Percentiles rank a stretch among this genome's conserved stretches.
Evolutionary conservation across 2,329 filamentous ascomycete species (phyloP).

Genomic region (Acephala macrosclerotiorum): DNA sequence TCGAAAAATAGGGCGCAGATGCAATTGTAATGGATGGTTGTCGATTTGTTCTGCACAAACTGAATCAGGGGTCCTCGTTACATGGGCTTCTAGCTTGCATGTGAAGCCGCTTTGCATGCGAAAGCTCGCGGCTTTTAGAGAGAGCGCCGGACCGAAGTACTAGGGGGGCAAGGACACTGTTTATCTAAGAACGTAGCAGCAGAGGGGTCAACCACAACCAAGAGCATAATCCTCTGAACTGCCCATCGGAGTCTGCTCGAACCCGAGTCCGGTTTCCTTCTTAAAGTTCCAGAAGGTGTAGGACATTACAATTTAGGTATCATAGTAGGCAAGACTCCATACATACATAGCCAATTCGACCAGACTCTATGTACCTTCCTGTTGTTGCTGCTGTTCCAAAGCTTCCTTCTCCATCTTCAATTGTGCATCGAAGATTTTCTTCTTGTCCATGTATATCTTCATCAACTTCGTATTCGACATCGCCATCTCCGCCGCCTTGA

Average conservation of each 20-base stretch:
- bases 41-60: not conserved
- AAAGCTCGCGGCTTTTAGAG: too few relatives aligned
- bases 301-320: not conserved
- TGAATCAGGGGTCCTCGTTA: constrained; percentile 11
- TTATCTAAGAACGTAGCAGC: too few relatives aligned
- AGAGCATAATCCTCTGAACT: too few relatives aligned
- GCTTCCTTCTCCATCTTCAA: constrained; percentile 37
- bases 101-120: too few relatives aligned
- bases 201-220: too few relatives aligned
- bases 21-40: not conserved
- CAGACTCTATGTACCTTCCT: not conserved
- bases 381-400: constrained; percentile 21
- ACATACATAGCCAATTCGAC: not conserved
- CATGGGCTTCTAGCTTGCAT: not conserved
- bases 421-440: constrained; percentile 52
- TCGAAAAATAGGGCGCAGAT: not conserved
- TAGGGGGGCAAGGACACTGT: too few relatives aligned
- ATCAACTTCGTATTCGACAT: constrained; percentile 70
- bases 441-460: constrained; percentile 54
- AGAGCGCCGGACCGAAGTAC: too few relatives aligned
- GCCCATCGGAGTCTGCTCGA: too few relatives aligned
- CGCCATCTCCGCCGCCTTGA: constrained; percentile 69
- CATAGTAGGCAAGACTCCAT: not conserved
- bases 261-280: too few relatives aligned
- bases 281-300: too few relatives aligned